Percentiles rank a stretch among this genome's conserved stretches.
phyloP scores from a whole-genome alignment of 768 basidiomycete species.

The Leccinum rimulosum region DNA sequence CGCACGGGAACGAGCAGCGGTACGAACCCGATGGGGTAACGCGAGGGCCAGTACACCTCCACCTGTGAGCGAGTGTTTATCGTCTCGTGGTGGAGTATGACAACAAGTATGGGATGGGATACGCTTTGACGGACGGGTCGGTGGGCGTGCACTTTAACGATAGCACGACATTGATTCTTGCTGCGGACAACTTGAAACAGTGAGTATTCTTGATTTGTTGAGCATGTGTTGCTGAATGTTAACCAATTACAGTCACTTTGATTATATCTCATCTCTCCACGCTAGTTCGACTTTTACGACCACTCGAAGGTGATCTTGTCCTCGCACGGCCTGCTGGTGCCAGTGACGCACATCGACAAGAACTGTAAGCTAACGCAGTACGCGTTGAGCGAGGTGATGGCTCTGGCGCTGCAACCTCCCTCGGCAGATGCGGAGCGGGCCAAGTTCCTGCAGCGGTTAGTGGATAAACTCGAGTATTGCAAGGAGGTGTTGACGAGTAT shows the following conservation, averaged over 20 bases:
- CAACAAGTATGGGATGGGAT: constrained; percentile 99
- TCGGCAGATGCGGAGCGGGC: constrained; percentile 51
- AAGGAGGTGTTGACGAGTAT: constrained; percentile 80
- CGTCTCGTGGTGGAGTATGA: constrained; percentile 96
- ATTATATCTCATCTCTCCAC: constrained; percentile 48
- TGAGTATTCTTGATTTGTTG: constrained; percentile 37
- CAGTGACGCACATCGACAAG: too few relatives aligned
- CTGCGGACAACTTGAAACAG: constrained; percentile 71
- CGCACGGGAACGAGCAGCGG: too few relatives aligned
- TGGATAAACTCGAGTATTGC: constrained; percentile 84
- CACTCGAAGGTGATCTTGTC: constrained; percentile 94
- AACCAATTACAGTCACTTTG: constrained; percentile 58
- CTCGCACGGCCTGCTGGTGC: too few relatives aligned
- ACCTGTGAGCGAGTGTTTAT: constrained; percentile 45
- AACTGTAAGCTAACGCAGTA: too few relatives aligned
- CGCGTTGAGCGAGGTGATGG: constrained; percentile 70
- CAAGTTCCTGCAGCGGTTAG: constrained; percentile 60
- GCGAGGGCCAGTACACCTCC: too few relatives aligned
- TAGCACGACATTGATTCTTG: constrained; percentile 79
- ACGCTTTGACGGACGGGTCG: constrained; percentile 93
- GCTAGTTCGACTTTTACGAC: constrained; percentile 97
- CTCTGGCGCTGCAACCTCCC: constrained; percentile 42
- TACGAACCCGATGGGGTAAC: too few relatives aligned
- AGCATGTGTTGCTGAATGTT: background rate
- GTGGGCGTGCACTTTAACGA: constrained; percentile 98